These are phyloP conservation scores for Hericium alpestre DNA, from an alignment of 768 basidiomycete species.

Conservation along the genomic window DNA sequence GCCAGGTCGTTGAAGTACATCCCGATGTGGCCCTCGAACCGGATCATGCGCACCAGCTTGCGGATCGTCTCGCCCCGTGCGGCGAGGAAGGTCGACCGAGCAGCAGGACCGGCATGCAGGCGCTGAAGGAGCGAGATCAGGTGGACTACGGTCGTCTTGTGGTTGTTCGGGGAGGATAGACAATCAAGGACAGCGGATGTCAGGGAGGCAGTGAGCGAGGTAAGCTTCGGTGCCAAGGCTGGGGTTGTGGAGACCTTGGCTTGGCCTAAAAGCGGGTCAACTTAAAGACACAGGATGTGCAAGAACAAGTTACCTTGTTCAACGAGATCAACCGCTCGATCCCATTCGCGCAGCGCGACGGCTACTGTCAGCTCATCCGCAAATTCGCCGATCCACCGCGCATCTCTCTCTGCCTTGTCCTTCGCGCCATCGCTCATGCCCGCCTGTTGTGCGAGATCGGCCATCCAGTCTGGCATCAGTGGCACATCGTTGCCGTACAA, in stretches of 20 bases:
- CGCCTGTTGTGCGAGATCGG: slow-evolving; percentile 49
- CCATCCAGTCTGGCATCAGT: slow-evolving; percentile 67
- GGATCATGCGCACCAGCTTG: slow-evolving; percentile 73
- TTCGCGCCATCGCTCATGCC: slow-evolving; percentile 49
- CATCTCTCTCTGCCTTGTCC: slow-evolving; percentile 70
- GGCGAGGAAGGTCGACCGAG: slow-evolving; percentile 71
- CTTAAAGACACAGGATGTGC: not conserved
- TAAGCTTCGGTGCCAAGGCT: slow-evolving; percentile 45
- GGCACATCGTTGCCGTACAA: slow-evolving; percentile 28
- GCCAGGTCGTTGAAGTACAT: slow-evolving; percentile 82
- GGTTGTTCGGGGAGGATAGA: slow-evolving; percentile 64
- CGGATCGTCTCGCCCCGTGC: slow-evolving; percentile 69
- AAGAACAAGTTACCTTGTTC: slow-evolving; percentile 51
- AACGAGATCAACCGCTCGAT: slow-evolving; percentile 72
- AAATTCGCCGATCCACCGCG: slow-evolving; percentile 84
- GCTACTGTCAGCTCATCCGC: slow-evolving; percentile 86
- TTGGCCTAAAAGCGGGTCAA: slow-evolving; percentile 33
- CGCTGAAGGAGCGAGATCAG: slow-evolving; percentile 66
- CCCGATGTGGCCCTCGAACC: slow-evolving; percentile 80
- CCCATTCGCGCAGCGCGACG: slow-evolving; percentile 83
- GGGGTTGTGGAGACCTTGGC: slow-evolving; percentile 48
- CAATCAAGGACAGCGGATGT: slow-evolving; percentile 61
- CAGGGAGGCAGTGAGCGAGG: slow-evolving; percentile 55
- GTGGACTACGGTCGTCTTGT: slow-evolving; percentile 62
- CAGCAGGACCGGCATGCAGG: slow-evolving; percentile 66